These are phyloP conservation scores for Colletotrichum sp. DNA, from an alignment of 2,329 filamentous ascomycete genomes.

Conservation along the genomic window DNA sequence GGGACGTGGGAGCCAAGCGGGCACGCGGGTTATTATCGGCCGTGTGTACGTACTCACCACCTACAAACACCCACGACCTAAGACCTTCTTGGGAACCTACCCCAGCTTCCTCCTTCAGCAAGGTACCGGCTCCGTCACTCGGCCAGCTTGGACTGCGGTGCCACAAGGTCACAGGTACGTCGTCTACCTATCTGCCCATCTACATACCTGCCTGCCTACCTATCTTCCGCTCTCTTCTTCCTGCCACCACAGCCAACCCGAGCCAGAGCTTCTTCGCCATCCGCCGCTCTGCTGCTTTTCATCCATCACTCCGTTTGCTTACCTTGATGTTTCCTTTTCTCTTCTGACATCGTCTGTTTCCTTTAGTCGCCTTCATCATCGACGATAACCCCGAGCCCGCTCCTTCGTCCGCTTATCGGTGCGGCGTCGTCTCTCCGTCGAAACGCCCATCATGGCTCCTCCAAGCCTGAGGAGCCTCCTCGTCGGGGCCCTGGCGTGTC, in stretches of 20 bases:
- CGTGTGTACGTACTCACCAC: neutral
- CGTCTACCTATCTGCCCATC: neutral
- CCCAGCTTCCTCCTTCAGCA: neutral
- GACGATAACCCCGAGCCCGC: neutral
- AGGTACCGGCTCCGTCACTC: neutral
- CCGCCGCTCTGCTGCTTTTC: neutral
- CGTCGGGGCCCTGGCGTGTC: conserved; percentile 41
- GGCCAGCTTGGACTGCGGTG: neutral
- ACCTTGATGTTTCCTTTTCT: neutral
- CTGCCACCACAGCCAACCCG: neutral
- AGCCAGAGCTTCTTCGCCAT: conserved; percentile 12
- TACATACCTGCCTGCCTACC: neutral
- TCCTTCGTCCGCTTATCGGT: neutral
- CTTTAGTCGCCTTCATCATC: neutral
- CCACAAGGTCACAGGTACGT: neutral
- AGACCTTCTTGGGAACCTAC: neutral
- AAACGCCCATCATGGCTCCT: conserved; percentile 40
- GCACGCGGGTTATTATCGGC: conserved; percentile 15
- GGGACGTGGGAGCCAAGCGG: neutral
- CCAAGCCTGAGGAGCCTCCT: conserved; percentile 40
- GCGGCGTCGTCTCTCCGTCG: neutral
- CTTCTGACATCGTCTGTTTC: neutral
- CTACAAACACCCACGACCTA: neutral
- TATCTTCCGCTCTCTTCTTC: neutral
- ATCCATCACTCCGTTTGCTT: neutral